Percentiles rank a stretch among this genome's conserved stretches.
phyloP scores from a whole-genome alignment of 2,329 filamentous ascomycete genomes.

The Apiospora malaysiana region DNA sequence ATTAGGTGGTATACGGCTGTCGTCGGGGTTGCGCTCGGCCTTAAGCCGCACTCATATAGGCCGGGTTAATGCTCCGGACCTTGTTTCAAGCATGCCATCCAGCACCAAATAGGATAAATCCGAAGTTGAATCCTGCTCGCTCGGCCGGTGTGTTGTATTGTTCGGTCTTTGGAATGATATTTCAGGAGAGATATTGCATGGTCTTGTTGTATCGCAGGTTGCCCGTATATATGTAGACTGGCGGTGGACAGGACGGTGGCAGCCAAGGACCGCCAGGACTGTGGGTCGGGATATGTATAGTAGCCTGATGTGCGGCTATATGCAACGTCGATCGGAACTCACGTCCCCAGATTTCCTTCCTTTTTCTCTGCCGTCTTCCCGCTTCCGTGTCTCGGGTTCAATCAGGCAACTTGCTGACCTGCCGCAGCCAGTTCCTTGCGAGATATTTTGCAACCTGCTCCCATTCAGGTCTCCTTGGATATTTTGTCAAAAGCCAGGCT shows the following conservation, averaged over 20 bases:
- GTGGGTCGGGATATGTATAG: not conserved
- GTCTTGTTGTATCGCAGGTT: not conserved
- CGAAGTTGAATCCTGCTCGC: not conserved
- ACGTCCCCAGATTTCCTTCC: not conserved
- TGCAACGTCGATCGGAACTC: not conserved
- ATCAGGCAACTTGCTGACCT: not conserved
- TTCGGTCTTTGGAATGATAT: not conserved
- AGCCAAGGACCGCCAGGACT: not conserved
- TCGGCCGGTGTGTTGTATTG: not conserved
- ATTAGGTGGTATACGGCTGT: not conserved
- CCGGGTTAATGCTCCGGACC: not conserved
- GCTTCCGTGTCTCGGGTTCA: not conserved
- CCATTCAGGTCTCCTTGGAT: no score
- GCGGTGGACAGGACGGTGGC: not conserved
- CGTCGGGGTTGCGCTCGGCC: not conserved
- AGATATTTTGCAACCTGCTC: not conserved
- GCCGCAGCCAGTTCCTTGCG: not conserved
- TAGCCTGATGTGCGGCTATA: constrained; percentile 2
- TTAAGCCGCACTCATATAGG: not conserved
- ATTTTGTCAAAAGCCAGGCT: not conserved
- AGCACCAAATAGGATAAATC: not conserved
- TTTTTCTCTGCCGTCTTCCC: not conserved
- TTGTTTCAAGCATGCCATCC: not conserved
- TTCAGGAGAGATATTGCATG: not conserved
- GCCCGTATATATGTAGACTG: not conserved